Evolutionary conservation across 2,329 filamentous ascomycete genomes (phyloP).

Genomic region (Pestalotiopsis sp.): DNA sequence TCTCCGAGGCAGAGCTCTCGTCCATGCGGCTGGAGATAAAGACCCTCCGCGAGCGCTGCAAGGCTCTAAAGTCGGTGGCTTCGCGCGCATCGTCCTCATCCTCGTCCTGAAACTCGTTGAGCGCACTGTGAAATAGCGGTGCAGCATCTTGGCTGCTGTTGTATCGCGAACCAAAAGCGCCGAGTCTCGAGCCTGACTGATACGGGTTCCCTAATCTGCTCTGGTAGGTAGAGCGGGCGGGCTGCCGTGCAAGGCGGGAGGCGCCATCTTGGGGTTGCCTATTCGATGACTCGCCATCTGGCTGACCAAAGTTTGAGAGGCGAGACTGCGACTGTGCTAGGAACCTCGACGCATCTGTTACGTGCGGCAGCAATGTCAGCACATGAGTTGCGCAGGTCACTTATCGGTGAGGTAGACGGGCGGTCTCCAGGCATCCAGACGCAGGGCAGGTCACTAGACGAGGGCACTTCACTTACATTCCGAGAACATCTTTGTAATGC

Average conservation of each 20-base stretch:
- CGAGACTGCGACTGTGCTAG: constrained; percentile 95
- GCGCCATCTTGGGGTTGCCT: constrained; percentile 17
- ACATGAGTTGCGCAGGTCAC: neutral
- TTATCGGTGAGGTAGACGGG: neutral
- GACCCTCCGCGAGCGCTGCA: constrained; percentile 86
- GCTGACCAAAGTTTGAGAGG: constrained; percentile 71
- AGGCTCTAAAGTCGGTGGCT: constrained; percentile 89
- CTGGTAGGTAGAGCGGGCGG: constrained; percentile 31
- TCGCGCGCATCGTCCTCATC: constrained; percentile 93
- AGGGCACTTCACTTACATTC: constrained; percentile 77
- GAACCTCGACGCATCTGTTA: constrained; percentile 84
- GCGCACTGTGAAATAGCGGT: constrained; percentile 90
- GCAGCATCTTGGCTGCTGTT: constrained; percentile 77
- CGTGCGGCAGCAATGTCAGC: neutral
- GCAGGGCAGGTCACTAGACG: constrained; percentile 1
- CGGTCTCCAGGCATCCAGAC: neutral
- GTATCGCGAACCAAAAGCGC: constrained; percentile 75
- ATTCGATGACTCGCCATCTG: constrained; percentile 38
- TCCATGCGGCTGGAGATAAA: constrained; percentile 83
- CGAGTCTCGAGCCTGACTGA: constrained; percentile 73
- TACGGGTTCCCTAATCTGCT: constrained; percentile 71
- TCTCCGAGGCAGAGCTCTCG: constrained; percentile 83
- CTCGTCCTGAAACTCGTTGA: constrained; percentile 89
- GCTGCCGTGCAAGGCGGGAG: constrained; percentile 31
- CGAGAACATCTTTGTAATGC: constrained; percentile 67